These are phyloP conservation scores for Irineochytrium annulatum DNA, from an alignment of 192 early-diverging fungal genomes.

Conservation along the genomic window DNA sequence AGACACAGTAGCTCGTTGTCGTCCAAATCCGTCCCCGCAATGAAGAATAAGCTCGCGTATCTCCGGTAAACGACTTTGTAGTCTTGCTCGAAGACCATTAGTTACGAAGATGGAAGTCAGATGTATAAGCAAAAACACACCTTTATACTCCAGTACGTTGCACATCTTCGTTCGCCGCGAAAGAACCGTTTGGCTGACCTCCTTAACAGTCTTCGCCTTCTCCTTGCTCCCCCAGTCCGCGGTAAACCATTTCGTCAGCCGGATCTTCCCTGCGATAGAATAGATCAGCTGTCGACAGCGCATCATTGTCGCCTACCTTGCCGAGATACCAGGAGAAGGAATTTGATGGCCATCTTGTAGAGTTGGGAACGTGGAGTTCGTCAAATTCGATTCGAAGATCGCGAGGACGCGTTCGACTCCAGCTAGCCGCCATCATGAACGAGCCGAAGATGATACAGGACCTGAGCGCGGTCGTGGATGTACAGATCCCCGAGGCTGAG, in stretches of 20 bases:
- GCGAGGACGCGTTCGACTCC: neutral
- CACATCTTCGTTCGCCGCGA: slow-evolving; percentile 90
- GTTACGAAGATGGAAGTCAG: slow-evolving; percentile 11
- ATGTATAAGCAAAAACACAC: slow-evolving; percentile 17
- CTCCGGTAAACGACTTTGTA: slow-evolving; percentile 81
- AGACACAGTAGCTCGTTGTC: slow-evolving; percentile 94
- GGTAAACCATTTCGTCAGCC: slow-evolving; percentile 56
- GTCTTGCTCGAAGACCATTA: slow-evolving; percentile 30
- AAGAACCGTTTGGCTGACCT: slow-evolving; percentile 85
- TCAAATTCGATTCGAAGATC: neutral
- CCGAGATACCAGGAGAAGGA: slow-evolving; percentile 49
- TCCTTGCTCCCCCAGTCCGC: slow-evolving; percentile 72
- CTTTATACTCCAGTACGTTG: slow-evolving; percentile 97
- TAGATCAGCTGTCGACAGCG: neutral
- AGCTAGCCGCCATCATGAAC: neutral
- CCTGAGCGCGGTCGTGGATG: neutral
- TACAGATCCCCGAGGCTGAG: neutral
- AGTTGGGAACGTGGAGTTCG: neutral
- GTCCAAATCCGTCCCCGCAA: slow-evolving; percentile 85
- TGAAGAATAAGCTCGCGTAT: slow-evolving; percentile 96
- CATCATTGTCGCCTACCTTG: slow-evolving; percentile 27
- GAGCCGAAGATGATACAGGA: neutral
- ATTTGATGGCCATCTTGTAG: slow-evolving; percentile 41
- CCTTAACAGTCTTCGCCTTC: slow-evolving; percentile 90
- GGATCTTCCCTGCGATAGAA: slow-evolving; percentile 36